Evolutionary conservation across 2,329 filamentous ascomycete genomes (phyloP).

Genomic region (Fusarium sp.): DNA sequence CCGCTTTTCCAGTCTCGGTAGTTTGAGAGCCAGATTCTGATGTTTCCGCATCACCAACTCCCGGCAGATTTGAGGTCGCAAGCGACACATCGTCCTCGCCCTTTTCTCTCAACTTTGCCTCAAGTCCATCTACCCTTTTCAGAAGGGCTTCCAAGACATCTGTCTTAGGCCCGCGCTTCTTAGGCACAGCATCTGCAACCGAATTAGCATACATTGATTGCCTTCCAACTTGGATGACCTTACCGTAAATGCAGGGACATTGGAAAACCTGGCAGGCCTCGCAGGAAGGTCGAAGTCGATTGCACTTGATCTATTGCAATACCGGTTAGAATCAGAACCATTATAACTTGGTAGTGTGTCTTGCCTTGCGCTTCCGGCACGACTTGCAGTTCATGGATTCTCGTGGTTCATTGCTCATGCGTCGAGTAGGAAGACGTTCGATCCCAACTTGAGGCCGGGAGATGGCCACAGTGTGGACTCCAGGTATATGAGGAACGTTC

Average conservation of each 20-base stretch:
- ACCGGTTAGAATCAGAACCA: conserved; percentile 12
- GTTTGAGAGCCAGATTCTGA: conserved; percentile 41
- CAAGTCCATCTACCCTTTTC: conserved; percentile 86
- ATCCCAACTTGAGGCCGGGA: conserved; percentile 83
- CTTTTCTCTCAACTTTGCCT: conserved; percentile 80
- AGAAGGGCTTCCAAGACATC: conserved; percentile 86
- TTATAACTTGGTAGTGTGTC: conserved; percentile 17
- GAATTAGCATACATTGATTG: conserved; percentile 5
- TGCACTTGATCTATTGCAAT: conserved; percentile 83
- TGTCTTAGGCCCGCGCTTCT: conserved; percentile 90
- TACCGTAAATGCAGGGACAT: conserved; percentile 89
- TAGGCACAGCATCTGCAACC: conserved; percentile 80
- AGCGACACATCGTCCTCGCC: conserved; percentile 55
- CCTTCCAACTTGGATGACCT: neutral
- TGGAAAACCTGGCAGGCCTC: conserved; percentile 92
- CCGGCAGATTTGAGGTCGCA: conserved; percentile 33
- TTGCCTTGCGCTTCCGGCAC: conserved; percentile 89
- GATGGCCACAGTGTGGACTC: conserved; percentile 65
- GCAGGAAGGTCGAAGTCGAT: conserved; percentile 83
- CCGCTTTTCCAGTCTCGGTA: conserved; percentile 49
- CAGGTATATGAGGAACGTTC: conserved; percentile 56
- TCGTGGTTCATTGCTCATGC: conserved; percentile 78
- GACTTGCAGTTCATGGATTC: conserved; percentile 98
- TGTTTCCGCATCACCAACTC: conserved; percentile 35
- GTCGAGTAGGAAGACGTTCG: conserved; percentile 78